These are phyloP conservation scores for Aspergillus coremiiformis DNA, from an alignment of 495 filamentous ascomycete species.

Conservation along the genomic window DNA sequence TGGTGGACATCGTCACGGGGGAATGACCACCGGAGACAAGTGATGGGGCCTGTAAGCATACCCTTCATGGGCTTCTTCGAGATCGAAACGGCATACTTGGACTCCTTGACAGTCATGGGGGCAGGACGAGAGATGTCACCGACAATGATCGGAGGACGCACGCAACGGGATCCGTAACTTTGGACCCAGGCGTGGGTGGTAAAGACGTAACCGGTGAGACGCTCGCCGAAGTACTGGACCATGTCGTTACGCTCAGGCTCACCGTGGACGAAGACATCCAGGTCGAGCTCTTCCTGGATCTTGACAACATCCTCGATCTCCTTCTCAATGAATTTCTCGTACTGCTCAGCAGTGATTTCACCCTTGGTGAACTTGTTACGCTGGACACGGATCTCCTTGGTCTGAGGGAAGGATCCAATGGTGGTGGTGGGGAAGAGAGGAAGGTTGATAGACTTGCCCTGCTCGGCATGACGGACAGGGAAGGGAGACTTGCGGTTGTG, in stretches of 20 bases:
- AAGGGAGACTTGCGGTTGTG: conserved; percentile 91
- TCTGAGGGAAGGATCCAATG: conserved; percentile 99
- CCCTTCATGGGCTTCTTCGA: conserved; percentile 99
- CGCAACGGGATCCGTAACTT: conserved; percentile 94
- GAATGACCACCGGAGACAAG: conserved; percentile 98
- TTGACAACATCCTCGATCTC: conserved; percentile 89
- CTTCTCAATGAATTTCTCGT: conserved; percentile 97
- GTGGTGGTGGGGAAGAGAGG: conserved; percentile 98
- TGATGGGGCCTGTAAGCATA: conserved; percentile 99
- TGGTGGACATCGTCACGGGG: conserved; percentile 98
- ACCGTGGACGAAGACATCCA: conserved; percentile 95
- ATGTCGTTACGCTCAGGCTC: conserved; percentile 99
- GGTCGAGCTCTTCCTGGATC: conserved; percentile 94
- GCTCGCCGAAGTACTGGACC: conserved; percentile 99
- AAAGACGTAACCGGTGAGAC: conserved; percentile 93
- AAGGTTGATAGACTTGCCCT: conserved; percentile 81
- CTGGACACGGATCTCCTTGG: conserved; percentile 91
- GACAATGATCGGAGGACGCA: conserved; percentile 95
- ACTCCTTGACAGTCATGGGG: conserved; percentile 99
- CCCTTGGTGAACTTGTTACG: conserved; percentile 98
- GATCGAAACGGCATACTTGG: conserved; percentile 92
- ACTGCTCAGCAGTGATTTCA: conserved; percentile 83
- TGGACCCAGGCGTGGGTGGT: conserved; percentile 99
- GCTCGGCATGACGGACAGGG: conserved; percentile 69
- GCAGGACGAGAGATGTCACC: conserved; percentile 93